phyloP scores from a whole-genome alignment of 1,139 yeast species.

The Scheffersomyces segobiensis region DNA sequence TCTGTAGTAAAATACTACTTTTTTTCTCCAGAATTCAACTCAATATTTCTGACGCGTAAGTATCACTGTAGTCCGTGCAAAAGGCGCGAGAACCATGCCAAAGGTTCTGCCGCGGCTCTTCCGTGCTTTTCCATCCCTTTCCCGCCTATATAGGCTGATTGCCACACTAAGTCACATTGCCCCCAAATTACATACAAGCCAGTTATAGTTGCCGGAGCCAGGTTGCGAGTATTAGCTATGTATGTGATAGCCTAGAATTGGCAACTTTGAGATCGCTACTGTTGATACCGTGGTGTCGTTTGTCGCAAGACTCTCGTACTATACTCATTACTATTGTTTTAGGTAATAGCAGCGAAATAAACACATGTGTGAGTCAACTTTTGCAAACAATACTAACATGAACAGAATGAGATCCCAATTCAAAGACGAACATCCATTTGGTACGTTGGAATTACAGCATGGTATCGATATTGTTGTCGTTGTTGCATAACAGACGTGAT shows the following conservation, averaged over 20 bases:
- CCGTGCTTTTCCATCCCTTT: background rate
- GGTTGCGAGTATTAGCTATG: background rate
- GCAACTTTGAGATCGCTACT: background rate
- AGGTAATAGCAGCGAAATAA: background rate
- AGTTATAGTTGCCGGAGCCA: background rate
- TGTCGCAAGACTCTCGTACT: no score
- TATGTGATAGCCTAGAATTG: background rate
- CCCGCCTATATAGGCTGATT: background rate
- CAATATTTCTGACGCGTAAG: background rate
- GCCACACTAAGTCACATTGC: background rate
- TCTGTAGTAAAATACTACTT: background rate
- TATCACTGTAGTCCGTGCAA: background rate
- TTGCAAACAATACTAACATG: background rate
- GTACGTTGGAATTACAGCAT: constrained; percentile 41
- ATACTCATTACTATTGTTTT: background rate
- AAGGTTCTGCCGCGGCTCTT: background rate
- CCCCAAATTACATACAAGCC: background rate
- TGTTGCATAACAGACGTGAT: no score
- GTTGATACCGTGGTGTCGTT: background rate
- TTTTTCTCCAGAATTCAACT: background rate
- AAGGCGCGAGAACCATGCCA: background rate
- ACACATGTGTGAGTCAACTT: background rate
- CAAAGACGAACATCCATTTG: constrained; percentile 89
- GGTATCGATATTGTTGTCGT: background rate
- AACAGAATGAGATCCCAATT: constrained; percentile 78